Base-by-base conservation (phyloP, 2,329 filamentous ascomycete genomes). In the Herpomyces periplanetae region DNA sequence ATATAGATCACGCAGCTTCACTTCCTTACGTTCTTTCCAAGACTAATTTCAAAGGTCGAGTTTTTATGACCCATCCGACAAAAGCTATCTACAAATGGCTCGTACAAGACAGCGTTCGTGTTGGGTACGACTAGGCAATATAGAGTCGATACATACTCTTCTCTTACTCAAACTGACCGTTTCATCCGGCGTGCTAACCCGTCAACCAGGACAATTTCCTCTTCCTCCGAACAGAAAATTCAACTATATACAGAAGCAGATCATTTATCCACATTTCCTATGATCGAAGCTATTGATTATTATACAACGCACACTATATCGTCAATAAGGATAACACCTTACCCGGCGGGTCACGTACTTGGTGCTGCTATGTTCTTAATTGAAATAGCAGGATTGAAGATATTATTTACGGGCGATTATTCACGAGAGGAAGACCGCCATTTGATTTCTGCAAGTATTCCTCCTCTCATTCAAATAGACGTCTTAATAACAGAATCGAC, bases 31-130 rank as follows among this genome's bases (percentile, higher is more conserved):
- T 96, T 23, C 52, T 96, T 27, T 66, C 75, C 27, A 96, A 96
- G 44, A 91, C 80, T 14, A 88, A 88, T 38, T 96, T 96, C 45
- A 63, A 65, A 27, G 80, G 80, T 18, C 59, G 73, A 10, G 75
- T 91, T 24, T 91, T 88, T 44, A 96, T 91, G 75, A 96, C 80
- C 19, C 80, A 96, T 44, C 71, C 80, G 2, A 96, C 80, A 17
- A 91, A 96, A 39, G 80, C 80, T 30, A 96, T 96, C 36, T 96
- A 96, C 51, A 91, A 91, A 42, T 91, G 80, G 75, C 56, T 91
- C 19, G 88, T 91, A 26, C 71, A 87, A 38, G 80, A 96, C 40
- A 85, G 71, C 28, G 68, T 96, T 17, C 61, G 80, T 23, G 73
- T 96, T 12, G 63, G 62, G 34, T 64, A 58, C 32, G n/a, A n/a